Base-by-base conservation (phyloP, 805 yeast genomes). In the Candida methanosorbosa region DNA sequence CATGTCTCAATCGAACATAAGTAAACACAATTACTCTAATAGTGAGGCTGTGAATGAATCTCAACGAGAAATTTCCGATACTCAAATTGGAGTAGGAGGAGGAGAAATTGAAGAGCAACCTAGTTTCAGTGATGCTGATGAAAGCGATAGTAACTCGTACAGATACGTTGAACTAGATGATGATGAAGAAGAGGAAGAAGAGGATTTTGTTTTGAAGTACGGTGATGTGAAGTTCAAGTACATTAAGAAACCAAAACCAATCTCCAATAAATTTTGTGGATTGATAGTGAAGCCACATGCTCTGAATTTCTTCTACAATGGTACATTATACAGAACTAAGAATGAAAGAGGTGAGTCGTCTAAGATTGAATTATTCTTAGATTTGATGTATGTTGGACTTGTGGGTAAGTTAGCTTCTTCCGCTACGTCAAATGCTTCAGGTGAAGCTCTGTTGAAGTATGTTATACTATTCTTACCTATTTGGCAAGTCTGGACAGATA, bases 401-500 rank as follows among this genome's bases (percentile, higher is more conserved):
- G 72, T 74, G 20, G 72, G 81, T 17, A 73, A 73, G 37, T 53
- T 76, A 29, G 81, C 83, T 1, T 63, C 71, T 4, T 54, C 54
- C 29, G 78, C 78, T 1, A 61, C 71, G 4, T 72, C 67, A 37
- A 50, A 67, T 14, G 75, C 77, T 21, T 51, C 63, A 15, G 78
- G 78, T 26, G 48, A 47, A 4, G 52, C 74, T 0, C 51, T 77
- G 18, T 52, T 68, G 26, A 63, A 63, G 41, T 77, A 75, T 46
- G 35, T 72, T 5, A 44, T 77, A 28, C 48, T 74, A 2, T 77
- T 75, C 37, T 33, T 70, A 15, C 81, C 81, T 0, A 66, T 75
- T n/a, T 78, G 75, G 72, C 67, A 66, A 16, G 70, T 77, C 17
- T 78, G 84, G 83, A 52, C 66, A n/a, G 82, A 76, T 45, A 58